Conservation (phyloP, 345 rosid genomes). For the Erodium maritimum region DNA sequence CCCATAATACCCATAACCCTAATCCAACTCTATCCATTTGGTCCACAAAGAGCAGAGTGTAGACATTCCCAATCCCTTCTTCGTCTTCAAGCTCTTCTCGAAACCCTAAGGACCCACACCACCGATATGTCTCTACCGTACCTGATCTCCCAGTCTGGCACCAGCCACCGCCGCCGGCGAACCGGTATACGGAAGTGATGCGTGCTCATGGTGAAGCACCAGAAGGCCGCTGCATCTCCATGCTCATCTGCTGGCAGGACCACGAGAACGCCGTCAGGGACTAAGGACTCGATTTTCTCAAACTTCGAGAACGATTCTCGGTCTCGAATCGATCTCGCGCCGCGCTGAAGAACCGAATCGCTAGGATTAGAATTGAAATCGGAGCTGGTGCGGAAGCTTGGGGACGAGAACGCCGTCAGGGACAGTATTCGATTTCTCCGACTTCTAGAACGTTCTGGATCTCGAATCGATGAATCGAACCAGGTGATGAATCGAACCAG, state of each 20-base stretch:
- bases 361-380: neutral
- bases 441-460: no score
- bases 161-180: neutral
- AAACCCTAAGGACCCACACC: no score
- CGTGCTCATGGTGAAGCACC: constrained; percentile 11
- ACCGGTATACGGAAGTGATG: neutral
- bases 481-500: no score
- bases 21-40: neutral
- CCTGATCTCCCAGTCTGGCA: neutral
- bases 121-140: neutral
- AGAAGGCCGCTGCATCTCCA: constrained; percentile 20
- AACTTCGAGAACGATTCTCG: neutral
- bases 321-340: no score
- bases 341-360: neutral
- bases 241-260: constrained; percentile 22
- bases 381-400: no score
- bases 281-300: neutral
- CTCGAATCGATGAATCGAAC: no score
- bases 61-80: no score
- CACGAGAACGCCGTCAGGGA: constrained; percentile 1
- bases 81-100: no score
- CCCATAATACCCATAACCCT: no score
- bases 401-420: no score
- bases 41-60: neutral
- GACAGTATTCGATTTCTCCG: no score